These are phyloP conservation scores for Diplocarpon rosae DNA, from an alignment of 2,329 filamentous ascomycete genomes.

Conservation along the genomic window DNA sequence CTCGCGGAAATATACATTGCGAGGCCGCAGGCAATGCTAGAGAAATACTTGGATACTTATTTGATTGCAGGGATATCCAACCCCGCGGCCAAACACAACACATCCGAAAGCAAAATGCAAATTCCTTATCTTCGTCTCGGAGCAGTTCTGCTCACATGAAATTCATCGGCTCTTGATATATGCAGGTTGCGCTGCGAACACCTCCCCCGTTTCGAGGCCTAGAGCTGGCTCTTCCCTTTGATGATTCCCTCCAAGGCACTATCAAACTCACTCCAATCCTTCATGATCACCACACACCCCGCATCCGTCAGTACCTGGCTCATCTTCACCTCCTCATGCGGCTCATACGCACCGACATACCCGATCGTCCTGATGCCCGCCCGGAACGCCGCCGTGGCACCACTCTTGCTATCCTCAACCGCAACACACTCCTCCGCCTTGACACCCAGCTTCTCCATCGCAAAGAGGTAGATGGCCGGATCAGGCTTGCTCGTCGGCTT, in stretches of 20 bases:
- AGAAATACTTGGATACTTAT: no score
- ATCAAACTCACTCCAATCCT: conserved; percentile 44
- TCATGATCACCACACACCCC: conserved; percentile 52
- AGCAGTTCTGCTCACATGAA: no score
- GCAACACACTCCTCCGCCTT: conserved; percentile 63
- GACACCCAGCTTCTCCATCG: conserved; percentile 63
- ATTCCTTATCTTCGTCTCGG: no score
- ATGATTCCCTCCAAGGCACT: conserved; percentile 18
- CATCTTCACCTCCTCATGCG: conserved; percentile 52
- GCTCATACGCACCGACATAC: conserved; percentile 68
- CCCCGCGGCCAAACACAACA: no score
- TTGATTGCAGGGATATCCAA: no score
- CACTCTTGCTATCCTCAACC: conserved; percentile 82
- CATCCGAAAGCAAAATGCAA: no score
- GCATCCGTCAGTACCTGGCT: conserved; percentile 46
- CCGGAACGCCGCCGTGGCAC: conserved; percentile 63
- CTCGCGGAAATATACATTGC: no score
- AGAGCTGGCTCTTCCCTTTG: conserved; percentile 10
- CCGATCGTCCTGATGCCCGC: conserved; percentile 73
- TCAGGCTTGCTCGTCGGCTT: conserved; percentile 84
- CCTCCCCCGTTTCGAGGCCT: neutral
- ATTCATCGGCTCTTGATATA: no score
- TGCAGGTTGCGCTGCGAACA: neutral
- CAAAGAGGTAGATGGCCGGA: conserved; percentile 75
- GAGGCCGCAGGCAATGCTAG: no score